Evolutionary conservation across 2,329 filamentous ascomycete species (phyloP).

Genomic region (Aureobasidium melanogenum): DNA sequence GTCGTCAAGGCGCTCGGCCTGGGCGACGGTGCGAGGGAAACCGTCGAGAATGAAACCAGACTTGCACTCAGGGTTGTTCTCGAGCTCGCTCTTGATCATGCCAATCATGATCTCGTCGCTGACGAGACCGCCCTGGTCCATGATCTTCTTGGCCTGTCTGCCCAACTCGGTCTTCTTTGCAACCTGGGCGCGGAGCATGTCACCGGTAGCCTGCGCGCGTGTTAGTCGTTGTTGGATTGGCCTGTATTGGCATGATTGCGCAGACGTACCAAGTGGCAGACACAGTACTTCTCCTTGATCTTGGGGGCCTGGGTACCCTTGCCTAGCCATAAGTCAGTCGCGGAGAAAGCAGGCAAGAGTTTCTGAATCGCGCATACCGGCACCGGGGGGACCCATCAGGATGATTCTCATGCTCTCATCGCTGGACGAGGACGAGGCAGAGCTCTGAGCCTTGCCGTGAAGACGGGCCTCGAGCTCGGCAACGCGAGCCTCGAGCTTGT

Average conservation of each 20-base stretch:
- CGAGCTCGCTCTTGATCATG: constrained; percentile 98
- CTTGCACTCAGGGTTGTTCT: constrained; percentile 89
- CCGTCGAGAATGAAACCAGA: constrained; percentile 98
- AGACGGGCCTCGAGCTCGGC: constrained; percentile 73
- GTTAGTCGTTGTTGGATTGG: constrained; percentile 3
- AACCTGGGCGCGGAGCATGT: constrained; percentile 98
- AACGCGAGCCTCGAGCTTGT: constrained; percentile 76
- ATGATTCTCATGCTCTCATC: constrained; percentile 78
- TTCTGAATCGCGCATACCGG: constrained; percentile 54
- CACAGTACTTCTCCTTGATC: constrained; percentile 96
- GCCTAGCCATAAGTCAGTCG: constrained; percentile 45
- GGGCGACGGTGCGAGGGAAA: constrained; percentile 92
- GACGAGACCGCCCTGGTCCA: constrained; percentile 95
- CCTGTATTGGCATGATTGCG: constrained; percentile 9
- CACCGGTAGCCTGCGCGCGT: constrained; percentile 71
- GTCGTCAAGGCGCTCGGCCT: constrained; percentile 86
- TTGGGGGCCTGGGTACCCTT: constrained; percentile 98
- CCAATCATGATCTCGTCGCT: constrained; percentile 99
- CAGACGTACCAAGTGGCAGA: constrained; percentile 79
- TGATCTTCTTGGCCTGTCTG: constrained; percentile 98
- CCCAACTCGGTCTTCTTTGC: constrained; percentile 93
- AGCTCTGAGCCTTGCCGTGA: constrained; percentile 35
- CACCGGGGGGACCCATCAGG: constrained; percentile 92
- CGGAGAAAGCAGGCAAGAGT: background rate
- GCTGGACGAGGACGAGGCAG: constrained; percentile 33